These are phyloP conservation scores for Fusarium siculi DNA, from an alignment of 2,329 filamentous ascomycete genomes.

Conservation along the genomic window DNA sequence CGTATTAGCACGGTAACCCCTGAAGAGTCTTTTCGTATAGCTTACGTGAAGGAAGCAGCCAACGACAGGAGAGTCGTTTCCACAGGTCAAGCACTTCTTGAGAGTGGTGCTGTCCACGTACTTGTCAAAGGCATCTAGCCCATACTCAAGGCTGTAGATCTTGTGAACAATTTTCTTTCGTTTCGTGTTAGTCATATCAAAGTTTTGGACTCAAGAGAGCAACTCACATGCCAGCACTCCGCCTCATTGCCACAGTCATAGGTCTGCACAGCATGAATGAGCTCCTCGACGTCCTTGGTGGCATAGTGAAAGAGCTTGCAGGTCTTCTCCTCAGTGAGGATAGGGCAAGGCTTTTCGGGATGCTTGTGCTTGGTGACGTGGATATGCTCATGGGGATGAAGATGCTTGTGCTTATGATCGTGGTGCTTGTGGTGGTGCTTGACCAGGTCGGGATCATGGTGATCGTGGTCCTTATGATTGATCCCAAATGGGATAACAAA, in stretches of 20 bases:
- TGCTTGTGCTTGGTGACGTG: slow-evolving; percentile 29
- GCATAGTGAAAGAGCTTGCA: slow-evolving; percentile 41
- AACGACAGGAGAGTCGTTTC: slow-evolving; percentile 41
- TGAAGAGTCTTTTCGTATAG: not conserved
- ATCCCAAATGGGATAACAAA: slow-evolving; percentile 2
- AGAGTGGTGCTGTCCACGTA: slow-evolving; percentile 43
- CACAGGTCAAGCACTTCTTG: slow-evolving; percentile 39
- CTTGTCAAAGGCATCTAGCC: slow-evolving; percentile 43
- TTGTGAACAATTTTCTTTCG: slow-evolving; percentile 34
- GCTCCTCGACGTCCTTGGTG: slow-evolving; percentile 38
- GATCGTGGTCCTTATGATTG: slow-evolving; percentile 2
- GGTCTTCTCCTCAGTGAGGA: slow-evolving; percentile 36
- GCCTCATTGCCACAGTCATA: slow-evolving; percentile 28
- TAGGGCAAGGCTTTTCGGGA: slow-evolving; percentile 24
- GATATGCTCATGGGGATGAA: slow-evolving; percentile 25
- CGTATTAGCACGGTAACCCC: not conserved
- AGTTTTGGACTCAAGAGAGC: not conserved
- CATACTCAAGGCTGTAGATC: slow-evolving; percentile 44
- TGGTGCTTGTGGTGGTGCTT: slow-evolving; percentile 25
- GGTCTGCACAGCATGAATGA: slow-evolving; percentile 35
- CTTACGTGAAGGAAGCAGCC: slow-evolving; percentile 43
- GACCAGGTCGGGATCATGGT: slow-evolving; percentile 18
- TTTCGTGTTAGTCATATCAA: slow-evolving; percentile 8
- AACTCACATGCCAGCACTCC: slow-evolving; percentile 41
- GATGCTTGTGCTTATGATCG: slow-evolving; percentile 20